These are phyloP conservation scores for Pezicula radicicola DNA, from an alignment of 2,329 filamentous ascomycete genomes.

Conservation along the genomic window DNA sequence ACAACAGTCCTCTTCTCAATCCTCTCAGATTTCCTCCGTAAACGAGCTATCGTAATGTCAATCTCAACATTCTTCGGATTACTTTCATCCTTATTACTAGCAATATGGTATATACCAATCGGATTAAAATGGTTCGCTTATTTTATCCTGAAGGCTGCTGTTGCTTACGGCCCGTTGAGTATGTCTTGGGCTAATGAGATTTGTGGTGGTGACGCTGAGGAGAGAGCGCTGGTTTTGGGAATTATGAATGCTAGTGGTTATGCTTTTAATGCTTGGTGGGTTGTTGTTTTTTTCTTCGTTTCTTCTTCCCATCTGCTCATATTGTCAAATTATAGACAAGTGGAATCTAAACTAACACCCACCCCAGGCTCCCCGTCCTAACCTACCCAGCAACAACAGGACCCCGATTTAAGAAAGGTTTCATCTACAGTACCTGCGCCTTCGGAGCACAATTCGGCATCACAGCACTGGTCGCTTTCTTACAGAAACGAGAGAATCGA, in stretches of 20 bases:
- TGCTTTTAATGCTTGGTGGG: constrained; percentile 38
- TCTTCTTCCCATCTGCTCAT: no score
- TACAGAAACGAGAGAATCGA: constrained; percentile 12
- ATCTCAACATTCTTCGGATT: constrained; percentile 31
- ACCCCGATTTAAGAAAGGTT: constrained; percentile 38
- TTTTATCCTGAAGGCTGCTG: constrained; percentile 28
- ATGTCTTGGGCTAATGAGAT: constrained; percentile 48
- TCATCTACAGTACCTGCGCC: constrained; percentile 30
- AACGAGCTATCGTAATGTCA: constrained; percentile 28
- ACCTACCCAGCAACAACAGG: constrained; percentile 28
- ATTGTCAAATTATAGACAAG: no score
- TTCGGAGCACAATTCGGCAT: constrained; percentile 21
- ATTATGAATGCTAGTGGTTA: constrained; percentile 44
- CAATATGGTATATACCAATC: constrained; percentile 29
- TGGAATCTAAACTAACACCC: not conserved
- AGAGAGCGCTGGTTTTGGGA: constrained; percentile 45
- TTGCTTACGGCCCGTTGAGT: constrained; percentile 40
- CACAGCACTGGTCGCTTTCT: constrained; percentile 9
- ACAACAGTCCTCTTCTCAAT: constrained; percentile 51
- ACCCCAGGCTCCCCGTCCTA: constrained; percentile 31
- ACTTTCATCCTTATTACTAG: constrained; percentile 31
- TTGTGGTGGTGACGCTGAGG: constrained; percentile 42
- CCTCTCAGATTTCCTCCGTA: constrained; percentile 44
- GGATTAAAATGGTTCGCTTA: constrained; percentile 29
- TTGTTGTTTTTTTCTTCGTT: not conserved